Base-by-base conservation (phyloP, 352 stramenopile species). In the Globisporangium irregulare region DNA sequence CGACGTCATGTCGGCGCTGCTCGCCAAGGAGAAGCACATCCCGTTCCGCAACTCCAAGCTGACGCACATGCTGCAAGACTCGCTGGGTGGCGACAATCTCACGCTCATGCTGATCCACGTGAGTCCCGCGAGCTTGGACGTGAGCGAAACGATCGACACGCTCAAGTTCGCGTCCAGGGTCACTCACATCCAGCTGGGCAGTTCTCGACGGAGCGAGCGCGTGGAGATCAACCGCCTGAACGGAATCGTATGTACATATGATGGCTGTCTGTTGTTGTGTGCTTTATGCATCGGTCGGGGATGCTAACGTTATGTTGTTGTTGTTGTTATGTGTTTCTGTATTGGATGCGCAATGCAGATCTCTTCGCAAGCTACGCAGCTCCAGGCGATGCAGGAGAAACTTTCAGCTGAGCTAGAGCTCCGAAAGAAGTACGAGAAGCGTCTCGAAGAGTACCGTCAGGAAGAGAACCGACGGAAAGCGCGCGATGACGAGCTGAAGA, bases 1-100 rank as follows among this genome's bases (percentile, higher is more conserved):
- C 9, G 86, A 96, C 59, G 88, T 96, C 8, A 68, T 94, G 41
- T 70, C 78, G 8, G 81, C 87, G 15, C 66, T 93, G 38, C 66
- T 87, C 36, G 80, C 82, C 1, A 91, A 91, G 70, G 86, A 95
- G 24, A 92, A 93, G 27, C 86, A 94, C 69, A 78, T 96, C 3
- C 87, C 87, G 56, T 96, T 89, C 62, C 77, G 89, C 14, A 94
- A 96, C 62, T 91, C 85, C 12, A 96, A 96, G 72, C 79, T 96
- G 25, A 96, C 89, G 22, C 84, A 94, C 66, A 65, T 96, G 66
- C 72, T 96, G 32, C 88, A 94, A 62, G 85, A 94, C 51, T 91
- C 84, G 32, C 64, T 94, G 12, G 79, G 80, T 9, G 75, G 69
- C 1, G 63, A 77, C 29, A 86, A 73, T 57, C 76, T 78, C 25